A percentile compares a stretch with the other conserved stretches of the same genome.
Conservation (phyloP, 1,284 basidiomycete species). For the Wolfiporia cocos region DNA sequence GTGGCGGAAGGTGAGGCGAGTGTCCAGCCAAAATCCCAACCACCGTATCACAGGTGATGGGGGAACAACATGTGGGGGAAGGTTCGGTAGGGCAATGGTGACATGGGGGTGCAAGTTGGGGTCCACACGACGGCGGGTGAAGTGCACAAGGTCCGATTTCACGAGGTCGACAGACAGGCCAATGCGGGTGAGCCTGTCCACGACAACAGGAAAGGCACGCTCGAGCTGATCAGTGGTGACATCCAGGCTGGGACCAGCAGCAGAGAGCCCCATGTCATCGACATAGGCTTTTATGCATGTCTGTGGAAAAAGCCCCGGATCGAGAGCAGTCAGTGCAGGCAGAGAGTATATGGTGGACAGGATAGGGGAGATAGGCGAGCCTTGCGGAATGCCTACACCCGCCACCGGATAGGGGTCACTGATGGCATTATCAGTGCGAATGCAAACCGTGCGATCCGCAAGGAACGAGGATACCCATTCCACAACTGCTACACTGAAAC, state of each 20-base stretch:
- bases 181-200: neutral
- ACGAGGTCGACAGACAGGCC: neutral
- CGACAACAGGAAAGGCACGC: neutral
- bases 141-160: neutral
- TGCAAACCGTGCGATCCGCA: neutral
- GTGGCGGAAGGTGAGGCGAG: neutral
- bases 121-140: neutral
- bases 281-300: neutral
- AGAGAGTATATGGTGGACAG: neutral
- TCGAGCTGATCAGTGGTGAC: neutral
- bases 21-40: neutral
- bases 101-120: neutral
- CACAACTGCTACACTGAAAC: neutral
- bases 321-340: neutral
- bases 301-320: neutral
- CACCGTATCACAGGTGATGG: too few relatives aligned
- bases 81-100: neutral
- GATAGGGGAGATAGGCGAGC: neutral
- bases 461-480: neutral
- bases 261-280: neutral
- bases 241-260: neutral
- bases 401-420: neutral
- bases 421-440: neutral
- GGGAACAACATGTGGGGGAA: neutral
- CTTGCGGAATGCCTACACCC: neutral